Evolutionary conservation across 2,329 filamentous ascomycete genomes (phyloP).

Genomic region (Verticillium alfalfae): DNA sequence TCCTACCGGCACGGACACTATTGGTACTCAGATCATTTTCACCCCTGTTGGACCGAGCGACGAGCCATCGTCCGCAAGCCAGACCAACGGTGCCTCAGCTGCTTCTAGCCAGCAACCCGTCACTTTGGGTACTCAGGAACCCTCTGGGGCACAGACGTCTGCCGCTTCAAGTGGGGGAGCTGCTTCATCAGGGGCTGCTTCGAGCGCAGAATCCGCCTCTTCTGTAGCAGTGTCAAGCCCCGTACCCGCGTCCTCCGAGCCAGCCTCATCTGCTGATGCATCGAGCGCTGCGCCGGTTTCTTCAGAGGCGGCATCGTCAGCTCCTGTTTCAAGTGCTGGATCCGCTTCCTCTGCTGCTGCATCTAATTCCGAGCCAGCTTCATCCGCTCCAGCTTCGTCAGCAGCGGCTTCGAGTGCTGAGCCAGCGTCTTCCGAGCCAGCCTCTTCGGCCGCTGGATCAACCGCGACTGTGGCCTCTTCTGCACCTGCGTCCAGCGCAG

Average conservation of each 20-base stretch:
- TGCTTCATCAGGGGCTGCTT: neutral
- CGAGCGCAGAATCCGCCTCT: no score
- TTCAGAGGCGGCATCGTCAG: no score
- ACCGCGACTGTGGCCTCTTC: neutral
- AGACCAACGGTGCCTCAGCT: neutral
- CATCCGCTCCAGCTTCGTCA: neutral
- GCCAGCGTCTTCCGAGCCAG: neutral
- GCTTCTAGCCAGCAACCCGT: neutral
- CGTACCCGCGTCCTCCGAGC: no score
- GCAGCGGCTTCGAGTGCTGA: neutral
- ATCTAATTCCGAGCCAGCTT: neutral
- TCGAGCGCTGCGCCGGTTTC: no score
- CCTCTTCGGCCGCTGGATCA: neutral
- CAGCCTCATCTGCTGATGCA: no score
- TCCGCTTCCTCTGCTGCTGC: neutral
- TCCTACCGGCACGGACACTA: neutral
- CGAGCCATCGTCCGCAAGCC: neutral
- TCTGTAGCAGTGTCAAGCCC: no score
- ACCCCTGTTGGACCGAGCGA: neutral
- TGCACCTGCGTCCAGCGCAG: neutral
- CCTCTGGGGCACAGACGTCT: neutral
- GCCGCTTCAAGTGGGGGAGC: neutral
- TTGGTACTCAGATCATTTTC: neutral
- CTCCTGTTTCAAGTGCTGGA: no score
- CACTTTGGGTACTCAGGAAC: neutral